phyloP scores from a whole-genome alignment of 228 moss, liverwort and hornwort species.

The Sphagnum magellanicum region DNA sequence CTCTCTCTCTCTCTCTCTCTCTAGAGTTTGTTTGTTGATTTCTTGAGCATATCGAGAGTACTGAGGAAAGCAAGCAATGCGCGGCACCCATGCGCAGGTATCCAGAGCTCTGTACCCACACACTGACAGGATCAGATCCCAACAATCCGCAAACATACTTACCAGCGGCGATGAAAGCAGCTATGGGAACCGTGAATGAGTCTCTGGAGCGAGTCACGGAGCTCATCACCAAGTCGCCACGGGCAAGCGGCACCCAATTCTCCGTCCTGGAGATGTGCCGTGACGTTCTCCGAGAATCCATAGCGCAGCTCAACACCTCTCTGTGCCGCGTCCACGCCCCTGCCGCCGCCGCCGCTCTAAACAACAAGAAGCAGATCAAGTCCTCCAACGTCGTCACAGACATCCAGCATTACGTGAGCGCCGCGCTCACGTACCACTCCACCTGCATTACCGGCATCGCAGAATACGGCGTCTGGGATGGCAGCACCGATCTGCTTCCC shows the following conservation, averaged over 20 bases:
- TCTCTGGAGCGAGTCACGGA: slow-evolving; percentile 3
- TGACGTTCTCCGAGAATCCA: slow-evolving; percentile 13
- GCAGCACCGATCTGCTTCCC: background rate
- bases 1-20: no score
- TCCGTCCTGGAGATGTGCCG: slow-evolving; percentile 40
- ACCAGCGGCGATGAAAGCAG: slow-evolving; percentile 19
- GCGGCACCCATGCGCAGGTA: slow-evolving; percentile 9
- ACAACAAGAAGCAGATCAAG: slow-evolving; percentile 5
- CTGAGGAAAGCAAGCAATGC: no score
- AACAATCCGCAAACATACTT: slow-evolving; percentile 15
- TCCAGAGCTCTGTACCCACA: slow-evolving; percentile 21
- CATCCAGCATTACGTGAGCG: slow-evolving; percentile 18
- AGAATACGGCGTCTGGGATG: slow-evolving; percentile 13
- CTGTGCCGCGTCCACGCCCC: slow-evolving; percentile 1
- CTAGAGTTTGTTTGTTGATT: no score
- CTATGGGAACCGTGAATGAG: slow-evolving; percentile 12
- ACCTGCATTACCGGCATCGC: slow-evolving; percentile 25
- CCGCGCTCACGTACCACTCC: slow-evolving; percentile 29
- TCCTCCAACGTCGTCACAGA: slow-evolving; percentile 5
- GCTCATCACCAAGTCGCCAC: slow-evolving; percentile 8
- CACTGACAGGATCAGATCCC: slow-evolving; percentile 16
- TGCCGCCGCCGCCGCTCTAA: background rate
- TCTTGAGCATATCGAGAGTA: no score
- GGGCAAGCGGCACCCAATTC: slow-evolving; percentile 8
- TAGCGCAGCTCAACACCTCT: slow-evolving; percentile 7